phyloP scores from a whole-genome alignment of 2,329 filamentous ascomycete species.

The Allantophomopsis cytisporea region DNA sequence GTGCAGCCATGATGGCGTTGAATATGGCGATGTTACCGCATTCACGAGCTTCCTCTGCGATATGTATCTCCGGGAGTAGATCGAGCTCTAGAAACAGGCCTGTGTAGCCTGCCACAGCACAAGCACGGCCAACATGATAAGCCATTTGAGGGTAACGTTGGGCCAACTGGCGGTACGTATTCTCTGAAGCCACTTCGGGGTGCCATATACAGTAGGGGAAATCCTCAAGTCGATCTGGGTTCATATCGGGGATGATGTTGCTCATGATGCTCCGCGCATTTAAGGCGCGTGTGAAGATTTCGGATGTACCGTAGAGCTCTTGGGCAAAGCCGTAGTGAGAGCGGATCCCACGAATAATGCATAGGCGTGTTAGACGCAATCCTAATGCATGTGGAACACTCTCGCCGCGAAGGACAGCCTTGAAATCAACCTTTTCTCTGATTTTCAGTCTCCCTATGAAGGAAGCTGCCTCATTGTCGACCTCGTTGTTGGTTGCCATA shows the following conservation, averaged over 20 bases:
- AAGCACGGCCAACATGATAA: slow-evolving; percentile 25
- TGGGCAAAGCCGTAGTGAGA: slow-evolving; percentile 2
- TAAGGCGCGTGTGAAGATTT: too few species aligned
- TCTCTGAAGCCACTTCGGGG: too few species aligned
- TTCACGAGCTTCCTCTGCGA: slow-evolving; percentile 26
- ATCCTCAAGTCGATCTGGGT: too few species aligned
- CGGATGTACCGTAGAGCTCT: slow-evolving; percentile 3
- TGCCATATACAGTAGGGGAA: too few species aligned
- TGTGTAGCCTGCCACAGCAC: slow-evolving; percentile 23
- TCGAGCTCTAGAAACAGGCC: slow-evolving; percentile 22
- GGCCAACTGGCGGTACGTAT: slow-evolving; percentile 18
- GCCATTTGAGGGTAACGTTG: slow-evolving; percentile 17
- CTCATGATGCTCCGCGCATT: too few species aligned
- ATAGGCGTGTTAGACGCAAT: not conserved
- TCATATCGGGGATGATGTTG: too few species aligned
- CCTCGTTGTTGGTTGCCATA: too few species aligned
- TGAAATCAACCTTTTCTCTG: too few species aligned
- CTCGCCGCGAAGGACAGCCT: too few species aligned
- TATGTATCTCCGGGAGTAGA: slow-evolving; percentile 22
- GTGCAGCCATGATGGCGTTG: slow-evolving; percentile 15
- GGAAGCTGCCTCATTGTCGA: too few species aligned
- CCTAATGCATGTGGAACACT: too few species aligned
- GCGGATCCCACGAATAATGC: slow-evolving; percentile 3
- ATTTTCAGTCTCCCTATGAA: too few species aligned
- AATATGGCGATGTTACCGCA: slow-evolving; percentile 14